Conservation (phyloP, 805 yeast species). For the Myxozyma mucilagina region DNA sequence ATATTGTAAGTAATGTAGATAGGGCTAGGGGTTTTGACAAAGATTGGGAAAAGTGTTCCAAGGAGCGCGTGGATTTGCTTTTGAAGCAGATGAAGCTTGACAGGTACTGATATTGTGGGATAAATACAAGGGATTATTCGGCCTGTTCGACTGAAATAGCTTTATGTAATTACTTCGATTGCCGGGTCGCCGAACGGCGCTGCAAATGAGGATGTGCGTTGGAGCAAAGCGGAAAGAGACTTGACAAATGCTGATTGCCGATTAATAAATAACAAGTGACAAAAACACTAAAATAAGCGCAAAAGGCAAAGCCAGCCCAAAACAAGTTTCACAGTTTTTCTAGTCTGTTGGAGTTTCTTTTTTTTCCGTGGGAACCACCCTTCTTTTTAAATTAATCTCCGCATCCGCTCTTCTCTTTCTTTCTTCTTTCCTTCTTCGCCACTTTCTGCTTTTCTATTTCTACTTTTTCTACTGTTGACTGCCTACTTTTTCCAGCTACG, state of each 20-base stretch:
- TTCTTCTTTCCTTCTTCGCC: background rate
- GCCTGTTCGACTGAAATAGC: too few relatives aligned
- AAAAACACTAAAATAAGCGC: slow-evolving; percentile 1
- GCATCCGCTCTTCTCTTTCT: background rate
- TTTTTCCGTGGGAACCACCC: too few relatives aligned
- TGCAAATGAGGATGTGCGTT: too few relatives aligned
- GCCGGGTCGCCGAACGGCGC: too few relatives aligned
- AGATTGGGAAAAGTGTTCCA: too few relatives aligned
- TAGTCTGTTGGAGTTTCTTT: too few relatives aligned
- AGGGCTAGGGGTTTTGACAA: background rate
- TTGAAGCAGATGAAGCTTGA: too few relatives aligned
- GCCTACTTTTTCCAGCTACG: background rate
- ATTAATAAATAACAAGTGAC: background rate
- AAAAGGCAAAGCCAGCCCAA: background rate
- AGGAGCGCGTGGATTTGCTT: too few relatives aligned
- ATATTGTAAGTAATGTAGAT: background rate
- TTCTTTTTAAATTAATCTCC: too few relatives aligned
- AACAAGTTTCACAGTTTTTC: background rate
- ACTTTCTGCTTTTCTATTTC: background rate
- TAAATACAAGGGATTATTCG: background rate
- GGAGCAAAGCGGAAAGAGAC: too few relatives aligned
- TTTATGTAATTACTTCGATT: too few relatives aligned
- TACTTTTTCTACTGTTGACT: background rate
- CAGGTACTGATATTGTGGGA: background rate
- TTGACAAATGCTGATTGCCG: too few relatives aligned